phyloP scores from a whole-genome alignment of 345 rosid genomes.

The Microcos paniculata region DNA sequence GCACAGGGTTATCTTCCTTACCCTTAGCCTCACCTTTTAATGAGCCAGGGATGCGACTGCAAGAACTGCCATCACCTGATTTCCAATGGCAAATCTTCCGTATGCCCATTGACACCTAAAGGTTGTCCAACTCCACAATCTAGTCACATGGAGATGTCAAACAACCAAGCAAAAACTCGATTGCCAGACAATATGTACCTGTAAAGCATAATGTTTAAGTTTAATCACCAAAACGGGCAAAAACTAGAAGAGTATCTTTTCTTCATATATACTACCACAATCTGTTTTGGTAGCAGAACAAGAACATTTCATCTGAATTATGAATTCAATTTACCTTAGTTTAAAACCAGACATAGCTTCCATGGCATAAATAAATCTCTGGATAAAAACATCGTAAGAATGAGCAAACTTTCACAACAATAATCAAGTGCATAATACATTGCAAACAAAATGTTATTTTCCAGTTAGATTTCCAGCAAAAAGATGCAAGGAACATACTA shows the following conservation, averaged over 20 bases:
- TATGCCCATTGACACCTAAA: conserved; percentile 36
- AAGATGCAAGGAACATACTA: neutral
- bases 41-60: conserved; percentile 15
- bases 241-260: neutral
- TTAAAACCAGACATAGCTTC: conserved; percentile 1
- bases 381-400: neutral
- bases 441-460: conserved; percentile 4
- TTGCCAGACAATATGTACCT: conserved; percentile 22
- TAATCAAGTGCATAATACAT: neutral
- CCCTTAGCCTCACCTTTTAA: conserved; percentile 21
- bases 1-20: conserved; percentile 29
- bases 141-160: conserved; percentile 19
- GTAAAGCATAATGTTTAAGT: conserved; percentile 18
- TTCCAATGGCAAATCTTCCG: conserved; percentile 32
- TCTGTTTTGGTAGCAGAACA: neutral
- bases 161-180: conserved; percentile 8
- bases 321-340: neutral
- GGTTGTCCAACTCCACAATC: conserved; percentile 3
- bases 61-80: conserved; percentile 21
- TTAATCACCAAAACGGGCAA: conserved; percentile 16
- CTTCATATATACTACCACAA: neutral
- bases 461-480: neutral
- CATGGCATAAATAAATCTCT: neutral
- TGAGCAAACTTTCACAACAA: neutral
- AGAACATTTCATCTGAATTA: neutral